Base-by-base conservation (phyloP, 2,329 filamentous ascomycete species). In the Alternaria novae-zelandiae region DNA sequence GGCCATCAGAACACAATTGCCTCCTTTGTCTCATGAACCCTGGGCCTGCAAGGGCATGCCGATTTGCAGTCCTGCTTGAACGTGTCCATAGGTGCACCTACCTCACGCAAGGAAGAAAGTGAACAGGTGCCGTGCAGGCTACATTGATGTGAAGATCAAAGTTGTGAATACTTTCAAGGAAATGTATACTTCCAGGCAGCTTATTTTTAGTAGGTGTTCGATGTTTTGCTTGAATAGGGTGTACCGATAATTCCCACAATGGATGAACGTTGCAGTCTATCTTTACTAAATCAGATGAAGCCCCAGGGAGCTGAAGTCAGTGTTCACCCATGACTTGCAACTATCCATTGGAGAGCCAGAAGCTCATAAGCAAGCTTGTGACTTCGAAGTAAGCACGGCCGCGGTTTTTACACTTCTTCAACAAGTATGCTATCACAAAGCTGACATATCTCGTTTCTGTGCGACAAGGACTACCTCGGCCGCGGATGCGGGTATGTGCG, bases 151-250 rank as follows among this genome's bases (percentile, higher is more conserved):
- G 1, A 41, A 41, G 15, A 41, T 17, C 15, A n/a, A 1, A 41
- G 15, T 17, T n/a, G 17, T n/a, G 1, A 10, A 2, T 10, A n/a
- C 32, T 41, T 41, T 41, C 15, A 10, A 41, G 32, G 15, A n/a
- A 1, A 41, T 10, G 32, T 41, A 41, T 4, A 41, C 32, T 10
- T 3, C 32, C 6, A n/a, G 4, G 15, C 32, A 1, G 32, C 4
- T 41, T n/a, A 1, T 0, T 0, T 2, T n/a, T n/a, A 3, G 32
- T 2, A n/a, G 1, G 8, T 5, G 32, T 41, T 41, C 1, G 15
- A 41, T 41, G 0, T 10, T 0, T n/a, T 41, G 32, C 32, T 41
- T 10, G 4, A 41, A 41, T 6, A 41, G 8, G 2, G 32, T 41
- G 32, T 15, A 17, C 8, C 32, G 2, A 0, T 5, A 41, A 41